Conservation (phyloP, 108 stramenopile species). For the Discostella stelligeroides region DNA sequence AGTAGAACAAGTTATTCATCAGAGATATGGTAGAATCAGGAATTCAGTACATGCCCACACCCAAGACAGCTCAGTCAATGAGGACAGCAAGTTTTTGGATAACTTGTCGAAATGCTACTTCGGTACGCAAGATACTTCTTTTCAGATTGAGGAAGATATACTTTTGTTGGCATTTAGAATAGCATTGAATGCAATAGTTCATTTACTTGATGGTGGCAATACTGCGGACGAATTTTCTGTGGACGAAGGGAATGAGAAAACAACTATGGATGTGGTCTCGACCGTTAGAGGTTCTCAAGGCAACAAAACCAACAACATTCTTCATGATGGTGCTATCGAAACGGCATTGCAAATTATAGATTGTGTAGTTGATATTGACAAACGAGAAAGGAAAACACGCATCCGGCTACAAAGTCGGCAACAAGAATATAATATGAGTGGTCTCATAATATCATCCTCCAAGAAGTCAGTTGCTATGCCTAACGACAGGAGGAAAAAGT, state of each 20-base stretch:
- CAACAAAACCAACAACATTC: slow-evolving; percentile 5
- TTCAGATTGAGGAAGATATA: slow-evolving; percentile 31
- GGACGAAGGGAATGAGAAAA: not conserved
- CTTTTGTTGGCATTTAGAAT: slow-evolving; percentile 33
- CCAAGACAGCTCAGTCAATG: not conserved
- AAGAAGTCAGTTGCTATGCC: not conserved
- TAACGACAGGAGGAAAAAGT: slow-evolving; percentile 19
- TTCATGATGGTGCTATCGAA: slow-evolving; percentile 8
- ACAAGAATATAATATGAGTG: not conserved
- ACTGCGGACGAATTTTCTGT: not conserved
- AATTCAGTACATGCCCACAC: not conserved
- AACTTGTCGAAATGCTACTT: slow-evolving; percentile 26
- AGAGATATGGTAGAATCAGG: slow-evolving; percentile 11
- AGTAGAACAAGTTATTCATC: slow-evolving; percentile 25
- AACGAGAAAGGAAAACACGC: slow-evolving; percentile 12
- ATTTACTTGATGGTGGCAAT: not conserved
- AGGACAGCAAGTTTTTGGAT: slow-evolving; percentile 14
- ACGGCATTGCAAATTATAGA: slow-evolving; percentile 37
- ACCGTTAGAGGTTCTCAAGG: not conserved
- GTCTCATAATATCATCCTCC: too few relatives aligned
- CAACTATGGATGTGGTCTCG: not conserved
- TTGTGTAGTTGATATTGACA: slow-evolving; percentile 13
- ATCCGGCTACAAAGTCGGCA: slow-evolving; percentile 2
- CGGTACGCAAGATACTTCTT: slow-evolving; percentile 22
- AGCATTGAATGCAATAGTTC: slow-evolving; percentile 32